phyloP scores from a whole-genome alignment of 331 rosid genomes.

The Quercus phellos region DNA sequence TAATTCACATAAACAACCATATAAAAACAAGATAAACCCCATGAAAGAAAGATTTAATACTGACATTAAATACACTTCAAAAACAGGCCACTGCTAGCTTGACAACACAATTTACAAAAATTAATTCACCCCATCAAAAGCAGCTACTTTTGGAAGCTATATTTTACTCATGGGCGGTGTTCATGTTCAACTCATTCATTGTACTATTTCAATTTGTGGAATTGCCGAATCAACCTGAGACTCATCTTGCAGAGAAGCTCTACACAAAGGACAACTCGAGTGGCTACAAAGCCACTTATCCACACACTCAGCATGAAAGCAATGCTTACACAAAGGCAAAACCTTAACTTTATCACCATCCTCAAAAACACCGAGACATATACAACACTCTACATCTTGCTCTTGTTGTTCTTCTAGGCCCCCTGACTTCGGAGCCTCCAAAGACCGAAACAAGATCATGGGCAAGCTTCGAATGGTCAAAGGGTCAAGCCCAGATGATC shows the following conservation, averaged over 20 bases:
- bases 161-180: too few relatives aligned
- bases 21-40: background rate
- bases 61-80: background rate
- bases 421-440: constrained; percentile 16
- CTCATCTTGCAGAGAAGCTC: constrained; percentile 46
- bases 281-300: constrained; percentile 54
- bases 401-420: background rate
- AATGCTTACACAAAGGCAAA: constrained; percentile 53
- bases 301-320: constrained; percentile 66
- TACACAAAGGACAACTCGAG: constrained; percentile 73
- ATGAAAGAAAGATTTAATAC: background rate
- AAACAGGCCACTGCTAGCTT: background rate
- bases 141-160: background rate
- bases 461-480: constrained; percentile 43
- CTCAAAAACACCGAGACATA: constrained; percentile 62
- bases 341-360: constrained; percentile 56
- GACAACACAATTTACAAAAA: background rate
- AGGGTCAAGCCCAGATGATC: constrained; percentile 43
- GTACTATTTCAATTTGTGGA: background rate
- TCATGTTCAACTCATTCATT: background rate
- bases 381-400: constrained; percentile 56
- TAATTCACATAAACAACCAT: background rate
- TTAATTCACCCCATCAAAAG: background rate
- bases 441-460: constrained; percentile 38
- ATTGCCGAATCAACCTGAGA: background rate